These are phyloP conservation scores for Termitomyces sp. DNA, from an alignment of 768 basidiomycete genomes.

Conservation along the genomic window DNA sequence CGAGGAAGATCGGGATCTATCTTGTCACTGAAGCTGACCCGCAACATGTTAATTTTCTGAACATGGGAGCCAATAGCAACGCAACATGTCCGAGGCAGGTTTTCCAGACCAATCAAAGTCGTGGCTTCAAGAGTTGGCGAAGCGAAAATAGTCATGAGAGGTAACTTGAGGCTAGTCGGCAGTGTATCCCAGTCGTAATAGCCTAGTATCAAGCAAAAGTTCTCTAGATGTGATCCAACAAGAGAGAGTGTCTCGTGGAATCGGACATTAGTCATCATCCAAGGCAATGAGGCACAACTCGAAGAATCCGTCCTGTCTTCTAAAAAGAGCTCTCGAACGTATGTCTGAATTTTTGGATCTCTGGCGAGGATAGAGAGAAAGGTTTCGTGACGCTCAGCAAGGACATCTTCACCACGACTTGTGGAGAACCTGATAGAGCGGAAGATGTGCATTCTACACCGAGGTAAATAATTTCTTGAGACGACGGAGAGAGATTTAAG, in stretches of 20 bases:
- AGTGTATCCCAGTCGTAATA: not conserved
- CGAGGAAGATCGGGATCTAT: not conserved
- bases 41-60: not conserved
- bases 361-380: not conserved
- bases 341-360: not conserved
- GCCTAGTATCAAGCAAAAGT: not conserved
- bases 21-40: not conserved
- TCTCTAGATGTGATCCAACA: not conserved
- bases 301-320: not conserved
- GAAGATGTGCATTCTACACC: conserved; percentile 1
- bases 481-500: not conserved
- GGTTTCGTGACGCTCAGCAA: not conserved
- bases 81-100: not conserved
- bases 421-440: not conserved
- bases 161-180: not conserved
- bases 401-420: not conserved
- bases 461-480: not conserved
- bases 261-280: conserved; percentile 1
- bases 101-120: not conserved
- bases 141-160: conserved; percentile 2
- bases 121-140: not conserved
- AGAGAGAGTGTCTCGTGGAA: conserved; percentile 1
- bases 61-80: conserved; percentile 2
- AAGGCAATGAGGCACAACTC: not conserved
- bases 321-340: not conserved